Conservation (phyloP, 2,329 filamentous ascomycete species). For the Niveomyces coronatus region DNA sequence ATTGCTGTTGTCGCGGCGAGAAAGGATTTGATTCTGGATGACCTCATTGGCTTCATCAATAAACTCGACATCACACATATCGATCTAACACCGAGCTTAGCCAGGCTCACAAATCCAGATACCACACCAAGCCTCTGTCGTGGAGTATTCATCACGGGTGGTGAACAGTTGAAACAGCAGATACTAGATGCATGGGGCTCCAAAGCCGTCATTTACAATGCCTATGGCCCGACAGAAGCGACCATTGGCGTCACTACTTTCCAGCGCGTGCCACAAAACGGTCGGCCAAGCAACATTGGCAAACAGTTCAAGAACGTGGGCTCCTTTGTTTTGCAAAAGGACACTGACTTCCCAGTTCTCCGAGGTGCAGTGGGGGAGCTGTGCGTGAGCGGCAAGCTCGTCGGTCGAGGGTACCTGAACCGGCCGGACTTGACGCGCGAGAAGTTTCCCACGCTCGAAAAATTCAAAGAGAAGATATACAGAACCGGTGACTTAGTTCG, state of each 20-base stretch:
- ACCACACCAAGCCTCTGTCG: conserved; percentile 70
- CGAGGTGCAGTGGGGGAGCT: conserved; percentile 77
- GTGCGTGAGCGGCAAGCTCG: conserved; percentile 76
- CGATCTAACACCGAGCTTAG: conserved; percentile 81
- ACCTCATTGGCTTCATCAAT: conserved; percentile 63
- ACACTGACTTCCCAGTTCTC: conserved; percentile 60
- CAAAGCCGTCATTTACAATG: conserved; percentile 76
- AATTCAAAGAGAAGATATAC: conserved; percentile 57
- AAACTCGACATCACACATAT: conserved; percentile 75
- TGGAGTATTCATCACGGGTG: conserved; percentile 88
- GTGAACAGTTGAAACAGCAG: conserved; percentile 79
- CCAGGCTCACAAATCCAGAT: conserved; percentile 64
- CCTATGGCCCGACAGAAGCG: conserved; percentile 83
- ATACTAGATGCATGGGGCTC: conserved; percentile 81
- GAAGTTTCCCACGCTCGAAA: conserved; percentile 57
- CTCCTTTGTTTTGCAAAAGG: conserved; percentile 63
- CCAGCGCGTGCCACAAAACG: conserved; percentile 65
- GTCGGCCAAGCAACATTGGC: conserved; percentile 81
- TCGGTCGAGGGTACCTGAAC: conserved; percentile 84
- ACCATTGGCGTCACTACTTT: conserved; percentile 92
- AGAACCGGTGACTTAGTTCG: conserved; percentile 83
- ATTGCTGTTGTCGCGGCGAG: conserved; percentile 76
- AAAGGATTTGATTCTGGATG: conserved; percentile 75
- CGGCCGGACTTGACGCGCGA: conserved; percentile 66
- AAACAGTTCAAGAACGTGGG: conserved; percentile 81